Evolutionary conservation across 495 filamentous ascomycete genomes (phyloP).

Genomic region (Hypoxylon subgilvum): DNA sequence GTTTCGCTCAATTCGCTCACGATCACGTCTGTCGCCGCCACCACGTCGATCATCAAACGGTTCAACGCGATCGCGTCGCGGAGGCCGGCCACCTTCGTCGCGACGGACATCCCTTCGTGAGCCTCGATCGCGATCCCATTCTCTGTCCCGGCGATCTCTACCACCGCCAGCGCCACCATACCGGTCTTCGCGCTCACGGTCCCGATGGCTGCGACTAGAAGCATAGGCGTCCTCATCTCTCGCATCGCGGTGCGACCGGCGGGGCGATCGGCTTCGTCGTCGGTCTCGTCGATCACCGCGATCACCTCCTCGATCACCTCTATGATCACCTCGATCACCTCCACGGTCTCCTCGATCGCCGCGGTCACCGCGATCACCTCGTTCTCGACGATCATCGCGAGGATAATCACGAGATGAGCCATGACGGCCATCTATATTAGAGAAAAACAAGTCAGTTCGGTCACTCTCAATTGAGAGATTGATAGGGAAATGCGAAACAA

Average conservation of each 20-base stretch:
- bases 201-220: slow-evolving; percentile 85
- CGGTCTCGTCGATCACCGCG: slow-evolving; percentile 58
- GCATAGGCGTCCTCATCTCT: slow-evolving; percentile 88
- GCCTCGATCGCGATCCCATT: slow-evolving; percentile 76
- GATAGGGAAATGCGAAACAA: slow-evolving; percentile 24
- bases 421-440: slow-evolving; percentile 66
- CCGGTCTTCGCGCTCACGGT: slow-evolving; percentile 87
- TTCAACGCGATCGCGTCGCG: slow-evolving; percentile 66
- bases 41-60: slow-evolving; percentile 70
- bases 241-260: slow-evolving; percentile 61
- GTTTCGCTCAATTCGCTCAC: slow-evolving; percentile 50
- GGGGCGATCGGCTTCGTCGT: slow-evolving; percentile 57
- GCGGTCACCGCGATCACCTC: slow-evolving; percentile 42
- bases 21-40: slow-evolving; percentile 60
- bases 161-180: slow-evolving; percentile 64
- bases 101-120: slow-evolving; percentile 61
- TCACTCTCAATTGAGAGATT: slow-evolving; percentile 14
- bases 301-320: slow-evolving; percentile 36
- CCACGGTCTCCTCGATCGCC: slow-evolving; percentile 55
- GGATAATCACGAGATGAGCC: slow-evolving; percentile 74
- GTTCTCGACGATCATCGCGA: slow-evolving; percentile 45
- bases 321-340: too few species aligned
- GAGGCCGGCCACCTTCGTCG: slow-evolving; percentile 66
- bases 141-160: slow-evolving; percentile 56
- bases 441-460: slow-evolving; percentile 53